Evolutionary conservation across 2,329 filamentous ascomycete species (phyloP).

Genomic region (Pseudogymnoascus verrucosus): DNA sequence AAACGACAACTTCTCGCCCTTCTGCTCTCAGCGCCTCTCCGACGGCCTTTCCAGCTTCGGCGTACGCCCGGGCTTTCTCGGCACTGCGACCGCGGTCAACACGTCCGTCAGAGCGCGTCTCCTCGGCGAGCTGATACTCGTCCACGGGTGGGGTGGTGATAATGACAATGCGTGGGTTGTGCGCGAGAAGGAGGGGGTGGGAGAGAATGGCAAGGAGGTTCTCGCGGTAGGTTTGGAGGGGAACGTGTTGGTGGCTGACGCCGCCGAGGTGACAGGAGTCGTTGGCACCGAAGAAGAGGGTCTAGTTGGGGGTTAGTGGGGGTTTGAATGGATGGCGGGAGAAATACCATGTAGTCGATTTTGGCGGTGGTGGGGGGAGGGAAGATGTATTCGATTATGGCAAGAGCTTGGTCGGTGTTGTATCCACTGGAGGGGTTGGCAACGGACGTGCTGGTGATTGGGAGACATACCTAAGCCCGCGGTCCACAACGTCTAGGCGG

Average conservation of each 20-base stretch:
- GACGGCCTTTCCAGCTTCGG: slow-evolving; percentile 56
- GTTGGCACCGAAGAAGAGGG: slow-evolving; percentile 80
- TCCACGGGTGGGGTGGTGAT: slow-evolving; percentile 79
- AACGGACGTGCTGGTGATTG: neutral
- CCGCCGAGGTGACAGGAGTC: slow-evolving; percentile 65
- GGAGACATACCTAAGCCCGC: slow-evolving; percentile 57
- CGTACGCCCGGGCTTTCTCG: slow-evolving; percentile 43
- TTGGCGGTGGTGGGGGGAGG: slow-evolving; percentile 53
- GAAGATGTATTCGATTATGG: slow-evolving; percentile 62
- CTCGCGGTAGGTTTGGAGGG: slow-evolving; percentile 51
- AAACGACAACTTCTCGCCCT: slow-evolving; percentile 43
- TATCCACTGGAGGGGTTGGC: slow-evolving; percentile 49
- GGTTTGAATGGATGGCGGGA: neutral
- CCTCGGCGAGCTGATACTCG: slow-evolving; percentile 50
- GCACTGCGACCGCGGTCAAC: slow-evolving; percentile 35
- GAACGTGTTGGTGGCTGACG: slow-evolving; percentile 64
- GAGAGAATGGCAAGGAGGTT: slow-evolving; percentile 66
- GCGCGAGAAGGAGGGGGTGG: slow-evolving; percentile 60
- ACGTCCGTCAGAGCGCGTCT: slow-evolving; percentile 38
- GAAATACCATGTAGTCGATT: slow-evolving; percentile 58
- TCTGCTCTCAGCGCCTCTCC: slow-evolving; percentile 38
- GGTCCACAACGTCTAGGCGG: slow-evolving; percentile 77
- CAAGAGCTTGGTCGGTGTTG: slow-evolving; percentile 67
- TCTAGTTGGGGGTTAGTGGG: slow-evolving; percentile 14
- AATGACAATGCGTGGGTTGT: slow-evolving; percentile 66